Evolutionary conservation across 2,329 filamentous ascomycete genomes (phyloP), one percentile per base, ranked within the genome.

Genomic region (Nannizzia gypsea): DNA sequence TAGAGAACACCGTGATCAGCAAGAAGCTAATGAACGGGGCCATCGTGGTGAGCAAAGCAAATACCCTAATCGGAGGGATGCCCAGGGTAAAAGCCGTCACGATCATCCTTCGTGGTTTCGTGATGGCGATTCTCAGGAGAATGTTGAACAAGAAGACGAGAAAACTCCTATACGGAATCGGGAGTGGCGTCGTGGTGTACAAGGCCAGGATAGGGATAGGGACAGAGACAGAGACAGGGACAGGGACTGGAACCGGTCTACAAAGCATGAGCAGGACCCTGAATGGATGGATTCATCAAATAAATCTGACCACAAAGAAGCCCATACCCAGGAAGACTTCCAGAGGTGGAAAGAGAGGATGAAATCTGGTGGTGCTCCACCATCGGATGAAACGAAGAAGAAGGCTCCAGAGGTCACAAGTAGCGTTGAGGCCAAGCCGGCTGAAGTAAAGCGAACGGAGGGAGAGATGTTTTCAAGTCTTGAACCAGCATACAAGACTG

Each of bases 261-360:
- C 72, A 42, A 81, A 78, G 63, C 73, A 81, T 64, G 90, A 95
- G 69, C 85, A 88, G 64, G 89, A 95, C 57, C 91, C 92, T 3
- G 91, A 96, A 73, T 96, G 91, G 92, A 80, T 96, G 72, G 90
- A 95, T 69, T 81, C 86, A 61, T 83, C 84, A 15, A 80, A 78
- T 50, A 74, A 80, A 22, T 85, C 87, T 61, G 86, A 89, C 57
- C 83, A 86, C 67, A 77, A 81, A 38, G 83, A 87, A 67, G 82
- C 80, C 3, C 88, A 89, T 67, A 96, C 90, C 0, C 86, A 89
- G 67, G 90, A 95, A 69, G 91, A 96, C 65, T 95, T 96, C 72
- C 87, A 95, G 74, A 89, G 89, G 66, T 96, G 92, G 84, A 96
- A 96, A 80, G 89, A 95, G 67, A 82, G 81, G 64, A 95, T 95